Percentiles rank a stretch among this genome's conserved stretches.
Evolutionary conservation across 441 rosid genomes (phyloP).

Genomic region (Gossypium davidsonii): DNA sequence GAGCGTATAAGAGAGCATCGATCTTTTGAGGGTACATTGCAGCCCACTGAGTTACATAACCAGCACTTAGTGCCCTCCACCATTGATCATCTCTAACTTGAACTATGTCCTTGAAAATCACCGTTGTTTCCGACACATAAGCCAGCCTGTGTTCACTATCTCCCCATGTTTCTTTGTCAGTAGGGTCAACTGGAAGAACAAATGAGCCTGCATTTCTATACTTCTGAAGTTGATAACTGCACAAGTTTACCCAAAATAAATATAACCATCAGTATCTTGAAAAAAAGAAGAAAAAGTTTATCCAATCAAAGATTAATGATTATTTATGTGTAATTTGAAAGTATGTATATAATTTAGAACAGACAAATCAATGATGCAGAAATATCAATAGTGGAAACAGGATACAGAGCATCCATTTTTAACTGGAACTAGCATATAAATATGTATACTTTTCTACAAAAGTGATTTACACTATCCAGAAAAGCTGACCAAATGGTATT

Average conservation of each 20-base stretch:
- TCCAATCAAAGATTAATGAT: neutral
- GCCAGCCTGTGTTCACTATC: slow-evolving; percentile 97
- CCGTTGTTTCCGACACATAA: slow-evolving; percentile 89
- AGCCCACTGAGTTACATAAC: slow-evolving; percentile 94
- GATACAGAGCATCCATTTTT: slow-evolving; percentile 10
- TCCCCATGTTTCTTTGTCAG: slow-evolving; percentile 91
- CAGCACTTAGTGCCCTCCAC: slow-evolving; percentile 88
- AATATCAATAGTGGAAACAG: slow-evolving; percentile 21
- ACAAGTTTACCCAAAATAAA: neutral
- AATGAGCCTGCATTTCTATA: slow-evolving; percentile 83
- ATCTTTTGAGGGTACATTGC: slow-evolving; percentile 91
- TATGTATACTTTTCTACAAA: neutral
- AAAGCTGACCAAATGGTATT: slow-evolving; percentile 17
- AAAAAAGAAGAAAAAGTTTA: neutral
- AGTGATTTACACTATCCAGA: neutral
- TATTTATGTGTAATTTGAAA: neutral
- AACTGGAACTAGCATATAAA: neutral
- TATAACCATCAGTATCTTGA: slow-evolving; percentile 11
- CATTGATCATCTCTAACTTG: slow-evolving; percentile 94
- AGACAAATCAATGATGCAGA: slow-evolving; percentile 24
- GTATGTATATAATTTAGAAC: slow-evolving; percentile 10
- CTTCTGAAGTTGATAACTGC: slow-evolving; percentile 96
- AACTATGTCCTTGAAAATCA: slow-evolving; percentile 85
- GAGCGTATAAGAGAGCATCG: slow-evolving; percentile 85
- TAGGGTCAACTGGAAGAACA: slow-evolving; percentile 84